phyloP scores from a whole-genome alignment of 2,329 filamentous ascomycete species.

The Fusarium longipes region DNA sequence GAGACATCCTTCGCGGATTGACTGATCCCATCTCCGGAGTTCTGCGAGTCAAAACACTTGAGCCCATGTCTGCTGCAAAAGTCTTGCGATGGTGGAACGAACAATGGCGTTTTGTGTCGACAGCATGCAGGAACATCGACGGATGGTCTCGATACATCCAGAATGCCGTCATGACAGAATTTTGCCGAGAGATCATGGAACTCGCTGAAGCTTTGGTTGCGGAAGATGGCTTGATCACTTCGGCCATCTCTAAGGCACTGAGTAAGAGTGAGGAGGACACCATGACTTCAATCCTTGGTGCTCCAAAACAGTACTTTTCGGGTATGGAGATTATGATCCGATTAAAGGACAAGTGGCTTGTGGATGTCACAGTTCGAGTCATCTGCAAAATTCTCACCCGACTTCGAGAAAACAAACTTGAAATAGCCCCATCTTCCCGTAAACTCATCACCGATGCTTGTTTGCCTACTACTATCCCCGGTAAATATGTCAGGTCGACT shows the following conservation, averaged over 20 bases:
- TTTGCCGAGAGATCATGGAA: slow-evolving; percentile 95
- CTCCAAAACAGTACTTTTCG: slow-evolving; percentile 63
- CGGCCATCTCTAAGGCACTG: slow-evolving; percentile 63
- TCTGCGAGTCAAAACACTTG: slow-evolving; percentile 65
- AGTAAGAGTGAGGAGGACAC: slow-evolving; percentile 53
- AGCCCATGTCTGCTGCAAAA: slow-evolving; percentile 70
- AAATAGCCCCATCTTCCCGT: slow-evolving; percentile 70
- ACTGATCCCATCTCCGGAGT: slow-evolving; percentile 68
- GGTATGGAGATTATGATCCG: slow-evolving; percentile 89
- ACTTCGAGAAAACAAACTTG: slow-evolving; percentile 80
- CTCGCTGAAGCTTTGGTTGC: slow-evolving; percentile 87
- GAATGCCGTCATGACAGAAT: slow-evolving; percentile 85
- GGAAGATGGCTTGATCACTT: slow-evolving; percentile 85
- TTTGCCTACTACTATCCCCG: slow-evolving; percentile 63
- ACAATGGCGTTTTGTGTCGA: slow-evolving; percentile 83
- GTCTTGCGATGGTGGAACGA: slow-evolving; percentile 84
- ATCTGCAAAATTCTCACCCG: slow-evolving; percentile 86
- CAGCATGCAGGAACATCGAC: slow-evolving; percentile 86
- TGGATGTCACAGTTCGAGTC: slow-evolving; percentile 82
- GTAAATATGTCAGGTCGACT: slow-evolving; percentile 73
- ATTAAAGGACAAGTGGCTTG: slow-evolving; percentile 86
- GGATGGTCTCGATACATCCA: slow-evolving; percentile 82
- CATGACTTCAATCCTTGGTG: slow-evolving; percentile 55
- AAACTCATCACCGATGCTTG: slow-evolving; percentile 75
- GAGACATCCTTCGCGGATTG: slow-evolving; percentile 67